Base-by-base conservation (phyloP, 805 yeast genomes). In the Jamesozyma gamospora region DNA sequence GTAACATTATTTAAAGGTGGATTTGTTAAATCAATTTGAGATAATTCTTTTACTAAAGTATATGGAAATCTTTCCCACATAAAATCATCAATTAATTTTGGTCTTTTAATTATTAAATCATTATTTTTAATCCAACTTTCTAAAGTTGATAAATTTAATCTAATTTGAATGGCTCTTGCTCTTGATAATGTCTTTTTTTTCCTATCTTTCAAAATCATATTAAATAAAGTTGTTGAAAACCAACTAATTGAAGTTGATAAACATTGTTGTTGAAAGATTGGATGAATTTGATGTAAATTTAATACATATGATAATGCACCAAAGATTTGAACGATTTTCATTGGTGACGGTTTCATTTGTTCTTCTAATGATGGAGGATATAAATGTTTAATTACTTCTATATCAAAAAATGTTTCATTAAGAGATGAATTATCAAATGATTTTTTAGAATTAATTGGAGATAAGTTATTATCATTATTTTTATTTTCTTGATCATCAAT, bases 111-210 rank as follows among this genome's bases (percentile, higher is more conserved):
- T 14, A 48, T 40, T 7, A 56, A 41, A 40, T 58, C 58, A 37
- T 60, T 60, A 33, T 60, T 69, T 43, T 94, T 73, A 25, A 90
- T 72, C 99, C 99, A 92, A 54, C 92, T 96, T 60, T 92, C 96
- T 33, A 92, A 63, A 4, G 82, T 73, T 0, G 96, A 86, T 9
- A 92, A 53, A 51, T 92, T 92, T 40, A 92, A 71, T 40, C 96
- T 68, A 34, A 92, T 79, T 56, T 92, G 97, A 61, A 92, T 76
- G 0, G 96, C 97, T 45, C 79, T 75, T 0, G 85, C 72, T 43
- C 99, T 72, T 1, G 95, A 75, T 36, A 82, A 69, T 48, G 81
- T 81, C 50, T 75, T 82, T 45, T 47, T 58, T 37, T 41, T 53
- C 25, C 82, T 75, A 45, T 74, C 77, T 16, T 75, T 67, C 38